phyloP scores from a whole-genome alignment of 192 early-diverging fungal species.

The Umbelopsis isabellina region DNA sequence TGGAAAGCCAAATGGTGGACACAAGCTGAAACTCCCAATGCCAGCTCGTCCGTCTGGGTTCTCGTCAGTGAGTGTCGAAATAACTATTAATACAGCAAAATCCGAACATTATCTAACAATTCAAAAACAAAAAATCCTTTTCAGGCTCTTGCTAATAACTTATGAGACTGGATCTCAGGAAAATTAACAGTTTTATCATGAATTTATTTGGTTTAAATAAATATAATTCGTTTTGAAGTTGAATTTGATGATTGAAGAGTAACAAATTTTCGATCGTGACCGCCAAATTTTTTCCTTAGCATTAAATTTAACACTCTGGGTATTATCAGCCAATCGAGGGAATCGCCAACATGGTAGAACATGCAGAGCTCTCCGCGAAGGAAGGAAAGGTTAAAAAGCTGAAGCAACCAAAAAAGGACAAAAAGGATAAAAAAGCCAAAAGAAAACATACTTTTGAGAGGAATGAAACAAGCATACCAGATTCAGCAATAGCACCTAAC shows the following conservation, averaged over 20 bases:
- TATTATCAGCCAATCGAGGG: not conserved
- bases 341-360: not conserved
- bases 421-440: not conserved
- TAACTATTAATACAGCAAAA: not conserved
- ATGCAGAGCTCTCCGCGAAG: not conserved
- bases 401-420: not conserved
- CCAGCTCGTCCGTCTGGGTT: not conserved
- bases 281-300: too few species aligned
- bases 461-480: not conserved
- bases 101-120: not conserved
- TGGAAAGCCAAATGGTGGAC: slow-evolving; percentile 51
- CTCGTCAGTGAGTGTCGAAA: not conserved
- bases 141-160: not conserved
- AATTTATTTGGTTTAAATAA: too few species aligned
- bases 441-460: not conserved
- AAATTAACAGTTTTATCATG: not conserved
- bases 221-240: too few species aligned
- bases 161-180: slow-evolving; percentile 1
- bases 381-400: not conserved
- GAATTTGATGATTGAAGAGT: too few species aligned
- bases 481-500: too few species aligned
- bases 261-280: too few species aligned
- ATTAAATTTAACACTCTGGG: too few species aligned
- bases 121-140: not conserved
- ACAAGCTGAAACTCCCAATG: slow-evolving; percentile 36